Percentiles rank a stretch among this genome's conserved stretches.
phyloP scores from a whole-genome alignment of 306 rosid genomes.

The Medicago ruthenica region DNA sequence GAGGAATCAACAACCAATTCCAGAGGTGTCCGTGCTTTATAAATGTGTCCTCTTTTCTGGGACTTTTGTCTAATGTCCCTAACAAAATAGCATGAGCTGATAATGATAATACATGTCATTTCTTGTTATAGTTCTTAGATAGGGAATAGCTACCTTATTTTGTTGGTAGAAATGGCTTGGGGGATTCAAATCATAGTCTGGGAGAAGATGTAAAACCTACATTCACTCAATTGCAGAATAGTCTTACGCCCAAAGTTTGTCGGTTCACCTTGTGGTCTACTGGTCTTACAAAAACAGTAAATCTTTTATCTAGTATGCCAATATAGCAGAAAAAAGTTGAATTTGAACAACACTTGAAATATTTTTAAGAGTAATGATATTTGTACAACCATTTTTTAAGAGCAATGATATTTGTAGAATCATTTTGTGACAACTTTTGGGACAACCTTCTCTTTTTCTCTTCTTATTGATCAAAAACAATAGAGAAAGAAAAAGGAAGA shows the following conservation, averaged over 20 bases:
- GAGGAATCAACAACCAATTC: too few species aligned
- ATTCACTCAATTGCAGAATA: background rate
- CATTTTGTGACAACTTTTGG: too few species aligned
- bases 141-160: conserved; percentile 13
- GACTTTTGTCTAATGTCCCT: conserved; percentile 1
- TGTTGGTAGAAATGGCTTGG: background rate
- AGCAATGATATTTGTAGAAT: too few species aligned
- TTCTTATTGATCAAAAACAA: too few species aligned
- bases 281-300: background rate
- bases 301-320: background rate
- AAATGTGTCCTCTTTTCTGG: background rate
- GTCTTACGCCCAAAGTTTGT: background rate
- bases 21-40: too few species aligned
- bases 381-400: too few species aligned
- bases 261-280: background rate
- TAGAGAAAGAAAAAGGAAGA: too few species aligned
- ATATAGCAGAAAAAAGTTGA: background rate
- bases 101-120: background rate
- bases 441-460: too few species aligned
- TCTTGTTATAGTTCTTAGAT: background rate
- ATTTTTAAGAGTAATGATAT: background rate
- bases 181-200: background rate
- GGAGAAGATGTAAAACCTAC: background rate
- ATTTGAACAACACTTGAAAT: conserved; percentile 1
- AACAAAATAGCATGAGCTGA: background rate